phyloP scores from a whole-genome alignment of 805 yeast genomes.

The Cyberlindnera galapagoensis region DNA sequence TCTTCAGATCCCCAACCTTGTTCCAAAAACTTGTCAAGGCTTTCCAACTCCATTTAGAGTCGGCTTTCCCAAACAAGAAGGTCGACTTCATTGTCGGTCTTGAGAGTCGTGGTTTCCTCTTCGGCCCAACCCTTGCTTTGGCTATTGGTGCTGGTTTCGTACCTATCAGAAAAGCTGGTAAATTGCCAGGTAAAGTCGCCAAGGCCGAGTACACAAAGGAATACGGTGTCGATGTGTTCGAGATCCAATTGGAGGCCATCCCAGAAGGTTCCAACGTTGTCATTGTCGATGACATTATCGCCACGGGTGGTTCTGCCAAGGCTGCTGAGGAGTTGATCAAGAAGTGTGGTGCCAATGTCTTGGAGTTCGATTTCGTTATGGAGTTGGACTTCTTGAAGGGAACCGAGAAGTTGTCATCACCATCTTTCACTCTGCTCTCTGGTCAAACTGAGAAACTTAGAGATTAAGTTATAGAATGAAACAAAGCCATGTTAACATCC shows the following conservation, averaged over 20 bases:
- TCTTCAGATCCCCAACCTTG: slow-evolving; percentile 73
- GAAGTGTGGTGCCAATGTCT: slow-evolving; percentile 60
- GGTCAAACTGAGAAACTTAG: slow-evolving; percentile 62
- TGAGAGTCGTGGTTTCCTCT: slow-evolving; percentile 94
- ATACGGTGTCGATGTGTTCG: slow-evolving; percentile 86
- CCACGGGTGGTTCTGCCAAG: slow-evolving; percentile 94
- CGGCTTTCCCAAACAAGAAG: slow-evolving; percentile 44
- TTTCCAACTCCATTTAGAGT: slow-evolving; percentile 66
- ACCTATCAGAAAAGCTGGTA: slow-evolving; percentile 93
- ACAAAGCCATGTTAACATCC: no score
- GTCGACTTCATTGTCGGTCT: slow-evolving; percentile 90
- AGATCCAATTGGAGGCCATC: slow-evolving; percentile 78
- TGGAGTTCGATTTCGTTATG: slow-evolving; percentile 84
- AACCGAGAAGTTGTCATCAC: slow-evolving; percentile 77
- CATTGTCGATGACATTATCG: slow-evolving; percentile 93
- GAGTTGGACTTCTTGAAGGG: slow-evolving; percentile 95
- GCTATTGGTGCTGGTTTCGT: slow-evolving; percentile 86
- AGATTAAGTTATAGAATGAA: slow-evolving; percentile 5
- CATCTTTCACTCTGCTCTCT: slow-evolving; percentile 80
- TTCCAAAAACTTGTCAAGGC: slow-evolving; percentile 81
- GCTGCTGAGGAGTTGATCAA: slow-evolving; percentile 86
- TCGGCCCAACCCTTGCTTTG: slow-evolving; percentile 93
- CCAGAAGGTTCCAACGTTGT: slow-evolving; percentile 76
- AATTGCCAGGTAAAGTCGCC: slow-evolving; percentile 81
- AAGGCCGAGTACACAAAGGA: slow-evolving; percentile 79